Base-by-base conservation (phyloP, 306 rosid genomes). In the Trichosanthes cucumerina region DNA sequence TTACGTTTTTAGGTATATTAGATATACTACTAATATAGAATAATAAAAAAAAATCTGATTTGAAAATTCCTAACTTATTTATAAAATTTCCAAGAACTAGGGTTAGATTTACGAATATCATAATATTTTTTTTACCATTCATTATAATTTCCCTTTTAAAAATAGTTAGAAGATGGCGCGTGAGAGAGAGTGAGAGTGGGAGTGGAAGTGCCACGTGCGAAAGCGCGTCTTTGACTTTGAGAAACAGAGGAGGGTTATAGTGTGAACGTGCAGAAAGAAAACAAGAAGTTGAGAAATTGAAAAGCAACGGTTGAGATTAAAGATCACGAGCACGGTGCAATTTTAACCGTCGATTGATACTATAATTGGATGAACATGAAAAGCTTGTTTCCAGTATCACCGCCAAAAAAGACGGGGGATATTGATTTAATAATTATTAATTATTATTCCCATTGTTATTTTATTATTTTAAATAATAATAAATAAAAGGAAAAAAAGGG, bases 391-490 rank as follows among this genome's bases (percentile, higher is more conserved):
- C 65, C 78, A 53, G 60, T 13, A 75, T 53, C 79, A 75, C 65
- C 79, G 79, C 79, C 79, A 75, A 1, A 19, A 75, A 75, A 54
- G 46, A 38, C 79, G 79, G 79, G 34, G 21, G 46, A 26, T 52
- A 75, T 75, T 34, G n/a, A 75, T n/a, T n/a, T n/a, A n/a, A n/a
- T n/a, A n/a, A n/a, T 75, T 75, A 75, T 52, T 19, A 75, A 53
- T 75, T 73, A 49, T 49, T 75, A 70, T 21, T 43, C 19, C 14
- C 31, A 50, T 28, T 16, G 9, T 75, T 52, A 9, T 52, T 49
- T 49, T 33, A 44, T 26, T 6, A 36, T 57, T 56, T 43, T 19
- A 3, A 39, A 66, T 73, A 43, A 49, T 57, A 33, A 14, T 6
- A 7, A 6, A 15, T 33, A 44, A 41, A 50, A 68, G 23, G 23